Percentiles rank a stretch among this genome's conserved stretches.
Conservation (phyloP, 2,329 filamentous ascomycete species). For the Diaporthe sp. region DNA sequence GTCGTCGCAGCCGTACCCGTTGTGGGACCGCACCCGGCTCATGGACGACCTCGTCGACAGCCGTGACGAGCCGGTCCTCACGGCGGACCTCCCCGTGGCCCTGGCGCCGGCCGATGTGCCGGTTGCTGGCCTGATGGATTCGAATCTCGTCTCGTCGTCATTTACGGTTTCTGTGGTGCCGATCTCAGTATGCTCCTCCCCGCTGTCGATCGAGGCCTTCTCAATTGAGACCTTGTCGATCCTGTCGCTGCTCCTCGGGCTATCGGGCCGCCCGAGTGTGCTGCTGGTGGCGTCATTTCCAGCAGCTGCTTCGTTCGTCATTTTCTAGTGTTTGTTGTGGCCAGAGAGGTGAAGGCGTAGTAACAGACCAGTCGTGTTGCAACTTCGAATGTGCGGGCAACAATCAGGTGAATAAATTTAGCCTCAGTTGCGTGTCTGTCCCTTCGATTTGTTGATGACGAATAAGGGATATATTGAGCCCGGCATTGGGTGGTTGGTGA, state of each 20-base stretch:
- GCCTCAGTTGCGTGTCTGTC: background rate
- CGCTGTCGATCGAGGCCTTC: slow-evolving; percentile 24
- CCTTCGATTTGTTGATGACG: background rate
- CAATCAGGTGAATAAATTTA: background rate
- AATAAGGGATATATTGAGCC: background rate
- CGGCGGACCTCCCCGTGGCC: slow-evolving; percentile 28
- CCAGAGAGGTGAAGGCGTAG: background rate
- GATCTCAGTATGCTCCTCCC: slow-evolving; percentile 26
- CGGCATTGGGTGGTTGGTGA: background rate
- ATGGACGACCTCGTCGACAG: slow-evolving; percentile 43
- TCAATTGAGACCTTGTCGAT: slow-evolving; percentile 39
- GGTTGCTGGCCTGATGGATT: slow-evolving; percentile 44
- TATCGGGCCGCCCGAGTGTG: background rate
- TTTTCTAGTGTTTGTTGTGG: background rate
- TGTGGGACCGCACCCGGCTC: slow-evolving; percentile 54
- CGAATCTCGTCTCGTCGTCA: slow-evolving; percentile 40
- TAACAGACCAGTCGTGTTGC: background rate
- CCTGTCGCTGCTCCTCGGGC: slow-evolving; percentile 20
- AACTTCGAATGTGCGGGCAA: background rate
- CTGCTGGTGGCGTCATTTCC: background rate
- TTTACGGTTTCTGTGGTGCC: slow-evolving; percentile 21
- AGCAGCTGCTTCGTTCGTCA: slow-evolving; percentile 38
- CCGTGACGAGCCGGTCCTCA: slow-evolving; percentile 32
- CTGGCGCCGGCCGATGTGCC: slow-evolving; percentile 1
- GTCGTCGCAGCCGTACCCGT: slow-evolving; percentile 58